Evolutionary conservation across 1,139 yeast genomes (phyloP), one percentile per base, ranked within the genome.

Genomic region (Torulaspora globosa): DNA sequence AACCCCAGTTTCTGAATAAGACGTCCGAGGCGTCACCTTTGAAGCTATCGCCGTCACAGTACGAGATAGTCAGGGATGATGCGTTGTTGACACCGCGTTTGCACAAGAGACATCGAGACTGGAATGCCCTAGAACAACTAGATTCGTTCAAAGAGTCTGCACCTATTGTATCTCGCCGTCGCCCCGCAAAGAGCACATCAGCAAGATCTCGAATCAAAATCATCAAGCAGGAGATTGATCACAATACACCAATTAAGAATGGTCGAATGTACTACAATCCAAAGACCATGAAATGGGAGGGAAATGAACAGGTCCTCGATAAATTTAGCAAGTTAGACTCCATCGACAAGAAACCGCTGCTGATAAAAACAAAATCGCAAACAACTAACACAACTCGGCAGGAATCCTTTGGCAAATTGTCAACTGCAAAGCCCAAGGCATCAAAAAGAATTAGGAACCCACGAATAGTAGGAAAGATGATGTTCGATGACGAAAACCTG

Each of bases 231-330:
- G 64, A 62, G 31, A 62, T 63, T n/a, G 67, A 62, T 41, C 57
- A 57, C 31, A 60, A 63, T 43, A 62, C 66, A 3, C 67, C 65
- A 2, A 52, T 62, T 21, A 58, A 58, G 37, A 58, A 59, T 33
- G 73, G 72, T 1, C 62, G 62, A 33, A 77, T 79, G 79, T 68
- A 68, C 41, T 79, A 71, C 54, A 78, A 79, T 54, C 73, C 79
- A 1, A 63, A 65, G n/a, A 67, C 69, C 36, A 70, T 70, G 60
- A 69, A 68, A 44, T 80, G 84, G 85, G 80, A 75, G 56, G 84
- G 84, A 1, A 79, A 79, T 56, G 82, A 78, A 43, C 73, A 73
- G 33, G 79, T 78, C 24, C 62, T 79, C 42, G 57, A 72, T 36
- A 69, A 67, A 47, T 77, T 77, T 59, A 74, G 72, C 36, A 56